Conservation (phyloP, 352 stramenopile genomes). For the Globisporangium takayamanum region DNA sequence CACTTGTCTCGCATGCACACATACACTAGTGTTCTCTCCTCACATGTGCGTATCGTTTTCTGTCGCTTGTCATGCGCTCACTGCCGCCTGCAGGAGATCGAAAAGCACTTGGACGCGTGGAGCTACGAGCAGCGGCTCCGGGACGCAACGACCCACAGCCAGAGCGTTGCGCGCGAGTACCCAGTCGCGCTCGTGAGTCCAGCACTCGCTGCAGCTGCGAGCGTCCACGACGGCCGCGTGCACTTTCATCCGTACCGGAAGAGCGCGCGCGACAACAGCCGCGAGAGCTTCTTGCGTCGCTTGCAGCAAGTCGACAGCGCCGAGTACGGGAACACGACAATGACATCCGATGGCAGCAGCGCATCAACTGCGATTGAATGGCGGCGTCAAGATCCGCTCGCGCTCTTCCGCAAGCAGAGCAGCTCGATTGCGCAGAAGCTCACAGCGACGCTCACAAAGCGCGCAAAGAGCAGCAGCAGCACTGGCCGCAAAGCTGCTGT, state of each 20-base stretch:
- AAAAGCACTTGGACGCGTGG: conserved; percentile 33
- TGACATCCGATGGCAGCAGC: conserved; percentile 19
- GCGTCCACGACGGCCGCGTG: not conserved
- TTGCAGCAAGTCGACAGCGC: conserved; percentile 35
- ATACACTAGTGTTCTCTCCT: too few species aligned
- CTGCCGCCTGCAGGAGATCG: conserved; percentile 28
- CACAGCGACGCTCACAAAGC: conserved; percentile 24
- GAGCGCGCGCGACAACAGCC: conserved; percentile 18
- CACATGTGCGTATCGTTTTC: not conserved
- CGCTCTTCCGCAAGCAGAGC: conserved; percentile 28
- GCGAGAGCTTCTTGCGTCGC: conserved; percentile 27
- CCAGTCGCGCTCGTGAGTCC: conserved; percentile 34
- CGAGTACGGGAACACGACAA: conserved; percentile 29
- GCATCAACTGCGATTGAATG: conserved; percentile 10
- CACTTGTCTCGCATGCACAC: not conserved
- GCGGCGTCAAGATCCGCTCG: conserved; percentile 27
- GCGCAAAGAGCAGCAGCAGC: conserved; percentile 7
- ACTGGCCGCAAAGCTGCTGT: conserved; percentile 10
- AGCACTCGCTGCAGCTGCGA: not conserved
- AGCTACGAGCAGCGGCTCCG: conserved; percentile 39
- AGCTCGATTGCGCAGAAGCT: conserved; percentile 27
- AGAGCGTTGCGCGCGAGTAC: conserved; percentile 30
- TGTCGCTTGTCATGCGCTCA: not conserved
- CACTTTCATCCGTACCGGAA: conserved; percentile 7
- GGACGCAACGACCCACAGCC: conserved; percentile 48